Percentiles rank a stretch among this genome's conserved stretches.
These are phyloP conservation scores for Talaromyces sp. DNA, from an alignment of 2,329 filamentous ascomycete species.

Conservation along the genomic window DNA sequence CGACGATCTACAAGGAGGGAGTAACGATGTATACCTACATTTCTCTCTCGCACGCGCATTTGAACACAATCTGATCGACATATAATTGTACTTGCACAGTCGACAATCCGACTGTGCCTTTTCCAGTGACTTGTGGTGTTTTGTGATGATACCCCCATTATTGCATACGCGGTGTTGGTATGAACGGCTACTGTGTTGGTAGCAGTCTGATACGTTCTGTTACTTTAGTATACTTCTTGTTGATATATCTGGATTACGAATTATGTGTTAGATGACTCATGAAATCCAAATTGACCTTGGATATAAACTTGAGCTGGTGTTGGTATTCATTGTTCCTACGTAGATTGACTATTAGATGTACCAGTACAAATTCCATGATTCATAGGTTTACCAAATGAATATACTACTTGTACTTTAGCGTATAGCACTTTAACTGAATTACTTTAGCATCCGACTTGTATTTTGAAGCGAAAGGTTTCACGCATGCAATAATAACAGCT, in stretches of 20 bases:
- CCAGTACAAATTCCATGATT: neutral
- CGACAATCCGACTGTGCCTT: neutral
- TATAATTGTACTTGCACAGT: slow-evolving; percentile 13
- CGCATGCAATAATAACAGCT: neutral
- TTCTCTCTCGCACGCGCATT: neutral
- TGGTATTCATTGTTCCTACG: neutral
- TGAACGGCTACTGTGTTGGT: neutral
- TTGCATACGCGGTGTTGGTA: slow-evolving; percentile 3
- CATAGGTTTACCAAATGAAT: neutral
- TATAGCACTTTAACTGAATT: neutral
- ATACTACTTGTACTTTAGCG: neutral
- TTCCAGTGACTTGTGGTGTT: neutral
- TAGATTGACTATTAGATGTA: neutral
- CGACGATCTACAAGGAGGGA: slow-evolving; percentile 28
- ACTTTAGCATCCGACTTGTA: neutral
- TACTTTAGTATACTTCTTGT: neutral
- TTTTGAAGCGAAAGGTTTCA: neutral
- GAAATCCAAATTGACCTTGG: neutral
- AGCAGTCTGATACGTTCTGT: neutral
- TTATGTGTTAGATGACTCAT: neutral
- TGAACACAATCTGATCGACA: neutral
- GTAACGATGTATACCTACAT: slow-evolving; percentile 10
- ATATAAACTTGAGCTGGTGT: neutral
- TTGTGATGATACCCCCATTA: slow-evolving; percentile 6
- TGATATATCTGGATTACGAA: neutral